phyloP scores from a whole-genome alignment of 768 basidiomycete species.

The Sistotremastrum niveocremeum region DNA sequence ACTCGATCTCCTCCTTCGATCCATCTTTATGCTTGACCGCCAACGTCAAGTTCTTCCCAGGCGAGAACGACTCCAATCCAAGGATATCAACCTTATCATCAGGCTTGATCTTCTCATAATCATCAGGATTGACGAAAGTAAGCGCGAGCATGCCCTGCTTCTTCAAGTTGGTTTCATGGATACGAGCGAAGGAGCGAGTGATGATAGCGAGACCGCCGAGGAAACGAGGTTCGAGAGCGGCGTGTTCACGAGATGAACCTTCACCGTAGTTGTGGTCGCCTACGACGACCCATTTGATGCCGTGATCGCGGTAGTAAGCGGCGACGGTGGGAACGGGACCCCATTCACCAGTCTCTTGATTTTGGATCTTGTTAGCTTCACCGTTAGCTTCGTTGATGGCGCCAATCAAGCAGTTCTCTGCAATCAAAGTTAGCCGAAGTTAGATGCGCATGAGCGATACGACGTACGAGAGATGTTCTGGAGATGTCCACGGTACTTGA shows the following conservation, averaged over 20 bases:
- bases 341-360: constrained; percentile 78
- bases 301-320: constrained; percentile 77
- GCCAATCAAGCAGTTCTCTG: constrained; percentile 95
- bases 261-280: constrained; percentile 96
- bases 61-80: constrained; percentile 79
- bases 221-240: constrained; percentile 90
- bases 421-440: neutral
- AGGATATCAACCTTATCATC: constrained; percentile 81
- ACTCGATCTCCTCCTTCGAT: constrained; percentile 54
- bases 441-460: neutral
- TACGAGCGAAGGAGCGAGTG: constrained; percentile 91
- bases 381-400: constrained; percentile 93
- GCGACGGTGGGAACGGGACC: constrained; percentile 76
- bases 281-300: constrained; percentile 94
- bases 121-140: constrained; percentile 81
- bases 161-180: constrained; percentile 97
- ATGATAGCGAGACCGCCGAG: constrained; percentile 94
- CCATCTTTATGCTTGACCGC: constrained; percentile 76
- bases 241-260: constrained; percentile 96
- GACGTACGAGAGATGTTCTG: constrained; percentile 88
- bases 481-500: constrained; percentile 98
- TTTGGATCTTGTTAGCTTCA: constrained; percentile 92
- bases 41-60: constrained; percentile 83
- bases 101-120: constrained; percentile 88
- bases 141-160: constrained; percentile 98